These are phyloP conservation scores for Yarrowia phangngaensis DNA, from an alignment of 805 yeast species.

Conservation along the genomic window DNA sequence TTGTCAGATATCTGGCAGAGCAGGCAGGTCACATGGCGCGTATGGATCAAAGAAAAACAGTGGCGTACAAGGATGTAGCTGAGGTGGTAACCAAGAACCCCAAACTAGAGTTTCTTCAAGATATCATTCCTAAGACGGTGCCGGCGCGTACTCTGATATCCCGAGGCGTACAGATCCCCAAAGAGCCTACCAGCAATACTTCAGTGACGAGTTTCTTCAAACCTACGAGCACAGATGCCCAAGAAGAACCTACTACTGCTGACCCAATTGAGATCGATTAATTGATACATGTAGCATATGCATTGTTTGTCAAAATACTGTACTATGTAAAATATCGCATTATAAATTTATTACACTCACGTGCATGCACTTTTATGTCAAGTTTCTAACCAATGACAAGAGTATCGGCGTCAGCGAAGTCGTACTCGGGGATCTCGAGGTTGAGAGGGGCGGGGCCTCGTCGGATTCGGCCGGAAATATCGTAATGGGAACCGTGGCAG, in stretches of 20 bases:
- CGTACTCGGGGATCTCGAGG: slow-evolving; percentile 93
- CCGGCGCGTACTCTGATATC: slow-evolving; percentile 1
- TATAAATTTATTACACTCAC: slow-evolving; percentile 22
- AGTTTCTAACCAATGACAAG: slow-evolving; percentile 74
- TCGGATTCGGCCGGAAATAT: slow-evolving; percentile 99
- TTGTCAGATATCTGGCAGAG: slow-evolving; percentile 64
- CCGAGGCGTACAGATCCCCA: slow-evolving; percentile 6
- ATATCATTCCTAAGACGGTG: slow-evolving; percentile 18
- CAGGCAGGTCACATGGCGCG: slow-evolving; percentile 65
- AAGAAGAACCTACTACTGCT: too few relatives aligned
- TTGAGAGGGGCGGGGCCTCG: slow-evolving; percentile 99
- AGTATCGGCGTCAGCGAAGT: slow-evolving; percentile 73
- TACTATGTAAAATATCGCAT: too few relatives aligned
- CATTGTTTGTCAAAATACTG: too few relatives aligned
- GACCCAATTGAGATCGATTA: too few relatives aligned
- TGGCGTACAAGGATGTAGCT: slow-evolving; percentile 68
- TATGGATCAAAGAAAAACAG: slow-evolving; percentile 60
- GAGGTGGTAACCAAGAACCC: slow-evolving; percentile 58
- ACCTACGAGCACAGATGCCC: too few relatives aligned
- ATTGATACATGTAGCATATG: too few relatives aligned
- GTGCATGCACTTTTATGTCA: slow-evolving; percentile 25
- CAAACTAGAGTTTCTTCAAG: slow-evolving; percentile 53
- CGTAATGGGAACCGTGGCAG: slow-evolving; percentile 99
- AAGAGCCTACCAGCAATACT: slow-evolving; percentile 20
- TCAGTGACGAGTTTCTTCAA: slow-evolving; percentile 22